A percentile compares a stretch with the other conserved stretches of the same genome.
Evolutionary conservation across 2,329 filamentous ascomycete genomes (phyloP).

Genomic region (Sporothrix sp.): DNA sequence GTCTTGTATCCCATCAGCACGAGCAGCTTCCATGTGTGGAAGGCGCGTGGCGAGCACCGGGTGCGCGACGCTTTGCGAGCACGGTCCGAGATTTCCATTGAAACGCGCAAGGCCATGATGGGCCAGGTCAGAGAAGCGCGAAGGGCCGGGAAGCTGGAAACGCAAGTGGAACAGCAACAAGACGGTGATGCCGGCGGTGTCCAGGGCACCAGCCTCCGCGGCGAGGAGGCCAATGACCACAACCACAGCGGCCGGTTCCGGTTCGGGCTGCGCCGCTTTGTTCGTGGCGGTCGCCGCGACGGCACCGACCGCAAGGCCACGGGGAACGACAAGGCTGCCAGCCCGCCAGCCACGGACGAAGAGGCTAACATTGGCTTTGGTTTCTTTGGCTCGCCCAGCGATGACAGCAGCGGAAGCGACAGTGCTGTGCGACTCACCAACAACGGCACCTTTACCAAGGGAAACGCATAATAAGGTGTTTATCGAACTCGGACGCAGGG

Average conservation of each 20-base stretch:
- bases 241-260: too few relatives aligned
- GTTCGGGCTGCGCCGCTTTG: too few relatives aligned
- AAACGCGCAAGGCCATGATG: slow-evolving; percentile 22
- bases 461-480: background rate
- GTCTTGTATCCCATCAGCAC: slow-evolving; percentile 34
- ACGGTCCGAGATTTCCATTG: slow-evolving; percentile 25
- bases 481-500: too few relatives aligned
- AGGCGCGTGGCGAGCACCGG: slow-evolving; percentile 34
- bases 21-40: slow-evolving; percentile 39
- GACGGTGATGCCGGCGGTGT: too few relatives aligned
- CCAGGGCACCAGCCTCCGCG: too few relatives aligned
- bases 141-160: slow-evolving; percentile 3
- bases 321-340: background rate
- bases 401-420: background rate
- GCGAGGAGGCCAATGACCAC: too few relatives aligned
- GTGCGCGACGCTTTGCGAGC: slow-evolving; percentile 35
- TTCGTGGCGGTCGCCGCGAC: too few relatives aligned
- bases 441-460: background rate
- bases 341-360: slow-evolving; percentile 2
- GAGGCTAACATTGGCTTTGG: slow-evolving; percentile 9
- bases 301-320: background rate
- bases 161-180: too few relatives aligned
- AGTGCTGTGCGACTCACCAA: background rate
- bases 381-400: background rate
- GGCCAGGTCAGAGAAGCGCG: slow-evolving; percentile 7